Percentiles rank a stretch among this genome's conserved stretches.
Conservation (phyloP, 2,329 filamentous ascomycete species). For the Ophiostoma montium region DNA sequence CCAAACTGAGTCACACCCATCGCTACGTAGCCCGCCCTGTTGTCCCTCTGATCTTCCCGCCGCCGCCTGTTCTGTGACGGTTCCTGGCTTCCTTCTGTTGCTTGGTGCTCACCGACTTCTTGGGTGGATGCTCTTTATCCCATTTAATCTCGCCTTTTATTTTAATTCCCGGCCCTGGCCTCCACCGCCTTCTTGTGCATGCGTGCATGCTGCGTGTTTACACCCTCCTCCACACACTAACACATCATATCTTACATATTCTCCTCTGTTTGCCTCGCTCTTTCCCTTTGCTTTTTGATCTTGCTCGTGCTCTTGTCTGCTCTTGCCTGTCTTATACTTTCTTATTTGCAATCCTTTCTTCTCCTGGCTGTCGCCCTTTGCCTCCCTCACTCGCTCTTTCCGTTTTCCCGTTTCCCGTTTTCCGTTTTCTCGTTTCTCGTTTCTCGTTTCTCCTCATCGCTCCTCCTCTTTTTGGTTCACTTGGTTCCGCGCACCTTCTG, state of each 20-base stretch:
- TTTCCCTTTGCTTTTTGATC: neutral
- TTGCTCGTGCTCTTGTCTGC: no score
- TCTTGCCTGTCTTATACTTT: neutral
- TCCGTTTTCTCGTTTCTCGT: neutral
- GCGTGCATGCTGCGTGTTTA: neutral
- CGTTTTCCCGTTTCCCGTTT: neutral
- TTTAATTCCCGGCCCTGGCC: conserved; percentile 3
- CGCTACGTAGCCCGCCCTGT: no score
- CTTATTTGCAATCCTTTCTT: neutral
- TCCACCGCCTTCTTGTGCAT: neutral
- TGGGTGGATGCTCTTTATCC: conserved; percentile 6
- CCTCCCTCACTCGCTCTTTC: no score
- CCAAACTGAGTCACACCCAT: no score
- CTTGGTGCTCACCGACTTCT: conserved; percentile 22
- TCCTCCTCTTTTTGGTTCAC: neutral
- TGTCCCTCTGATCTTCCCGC: neutral
- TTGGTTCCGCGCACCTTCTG: neutral
- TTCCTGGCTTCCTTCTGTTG: neutral
- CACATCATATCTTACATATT: neutral
- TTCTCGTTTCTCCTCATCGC: neutral
- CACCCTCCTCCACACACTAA: neutral
- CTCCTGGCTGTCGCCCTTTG: no score
- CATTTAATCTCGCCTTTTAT: neutral
- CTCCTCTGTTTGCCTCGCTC: neutral
- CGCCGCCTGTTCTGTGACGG: neutral